phyloP scores from a whole-genome alignment of 225 moss, liverwort and hornwort species.

The Bryum argenteum region DNA sequence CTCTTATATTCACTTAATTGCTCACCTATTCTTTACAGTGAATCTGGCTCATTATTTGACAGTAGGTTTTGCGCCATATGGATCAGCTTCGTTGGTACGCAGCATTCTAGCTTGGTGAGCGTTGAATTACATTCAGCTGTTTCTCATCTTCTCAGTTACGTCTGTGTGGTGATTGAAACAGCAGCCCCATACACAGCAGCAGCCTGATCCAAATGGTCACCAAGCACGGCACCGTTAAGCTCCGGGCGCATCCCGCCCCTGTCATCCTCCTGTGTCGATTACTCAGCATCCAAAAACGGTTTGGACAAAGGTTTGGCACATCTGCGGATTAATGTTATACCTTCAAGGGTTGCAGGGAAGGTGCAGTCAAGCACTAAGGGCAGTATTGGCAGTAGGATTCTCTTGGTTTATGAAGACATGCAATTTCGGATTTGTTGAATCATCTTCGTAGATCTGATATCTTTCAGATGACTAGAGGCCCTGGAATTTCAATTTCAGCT shows the following conservation, averaged over 20 bases:
- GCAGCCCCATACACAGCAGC: conserved; percentile 83
- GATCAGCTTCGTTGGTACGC: conserved; percentile 4
- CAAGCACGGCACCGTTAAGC: conserved; percentile 93
- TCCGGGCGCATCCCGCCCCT: conserved; percentile 94
- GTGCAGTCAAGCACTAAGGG: conserved; percentile 80
- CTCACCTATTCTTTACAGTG: neutral
- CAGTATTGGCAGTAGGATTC: conserved; percentile 28
- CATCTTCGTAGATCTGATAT: conserved; percentile 6
- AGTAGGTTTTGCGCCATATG: neutral
- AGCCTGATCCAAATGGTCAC: conserved; percentile 92
- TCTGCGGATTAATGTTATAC: conserved; percentile 44
- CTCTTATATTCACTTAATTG: neutral
- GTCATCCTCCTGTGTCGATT: conserved; percentile 64
- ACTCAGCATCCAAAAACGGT: conserved; percentile 25
- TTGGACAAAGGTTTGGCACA: conserved; percentile 45
- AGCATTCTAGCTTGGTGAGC: neutral
- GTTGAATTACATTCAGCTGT: neutral
- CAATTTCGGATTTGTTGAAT: neutral
- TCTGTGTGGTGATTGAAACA: conserved; percentile 38
- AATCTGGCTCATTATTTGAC: neutral
- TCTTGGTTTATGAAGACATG: conserved; percentile 30
- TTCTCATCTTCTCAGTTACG: conserved; percentile 25
- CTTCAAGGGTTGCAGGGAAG: conserved; percentile 62
- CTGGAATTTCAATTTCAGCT: neutral
- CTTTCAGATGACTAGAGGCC: neutral